phyloP scores from a whole-genome alignment of 805 yeast species.

The Nakazawaea anatomiae region DNA sequence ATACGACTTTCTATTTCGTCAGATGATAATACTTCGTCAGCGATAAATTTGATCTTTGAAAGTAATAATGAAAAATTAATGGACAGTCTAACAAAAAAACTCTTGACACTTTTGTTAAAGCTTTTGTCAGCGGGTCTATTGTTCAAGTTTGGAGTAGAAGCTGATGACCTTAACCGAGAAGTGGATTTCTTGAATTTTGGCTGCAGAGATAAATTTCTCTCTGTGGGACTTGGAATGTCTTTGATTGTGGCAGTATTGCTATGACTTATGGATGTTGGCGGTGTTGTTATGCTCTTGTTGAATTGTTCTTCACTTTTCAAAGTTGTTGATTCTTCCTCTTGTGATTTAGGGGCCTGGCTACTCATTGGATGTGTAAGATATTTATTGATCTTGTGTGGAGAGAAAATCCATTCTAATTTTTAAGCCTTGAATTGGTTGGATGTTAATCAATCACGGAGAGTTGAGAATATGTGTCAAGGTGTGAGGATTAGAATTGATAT shows the following conservation, averaged over 20 bases:
- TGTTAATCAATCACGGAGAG: too few relatives aligned
- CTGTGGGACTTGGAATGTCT: neutral
- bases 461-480: too few relatives aligned
- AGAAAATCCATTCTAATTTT: neutral
- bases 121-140: constrained; percentile 8
- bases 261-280: constrained; percentile 2
- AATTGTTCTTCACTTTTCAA: constrained; percentile 8
- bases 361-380: neutral
- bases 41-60: constrained; percentile 30
- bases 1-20: constrained; percentile 47
- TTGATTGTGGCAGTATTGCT: neutral
- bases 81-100: constrained; percentile 32
- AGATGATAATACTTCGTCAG: constrained; percentile 43
- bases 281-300: neutral
- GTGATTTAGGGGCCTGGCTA: neutral
- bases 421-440: too few relatives aligned
- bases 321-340: constrained; percentile 7
- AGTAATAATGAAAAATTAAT: constrained; percentile 30
- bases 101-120: constrained; percentile 18
- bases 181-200: neutral
- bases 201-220: too few relatives aligned
- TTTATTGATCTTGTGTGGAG: neutral
- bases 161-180: neutral
- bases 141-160: neutral
- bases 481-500: too few relatives aligned